A percentile compares a stretch with the other conserved stretches of the same genome.
Conservation (phyloP, 768 basidiomycete genomes). For the Amanita inopinata region DNA sequence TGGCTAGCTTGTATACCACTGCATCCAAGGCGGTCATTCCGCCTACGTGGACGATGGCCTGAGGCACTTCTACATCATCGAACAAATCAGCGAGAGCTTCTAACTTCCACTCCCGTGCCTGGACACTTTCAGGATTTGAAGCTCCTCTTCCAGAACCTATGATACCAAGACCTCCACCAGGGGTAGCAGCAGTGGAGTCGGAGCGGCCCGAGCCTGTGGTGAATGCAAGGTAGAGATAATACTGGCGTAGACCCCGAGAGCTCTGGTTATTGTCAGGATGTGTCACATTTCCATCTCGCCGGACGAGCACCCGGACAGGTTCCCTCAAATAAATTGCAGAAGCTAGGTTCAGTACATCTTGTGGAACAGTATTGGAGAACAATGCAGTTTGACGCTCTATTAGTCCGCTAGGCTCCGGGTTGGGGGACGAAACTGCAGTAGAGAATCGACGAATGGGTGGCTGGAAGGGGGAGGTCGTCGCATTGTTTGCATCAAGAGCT, state of each 20-base stretch:
- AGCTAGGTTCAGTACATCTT: constrained; percentile 94
- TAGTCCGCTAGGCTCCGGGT: constrained; percentile 20
- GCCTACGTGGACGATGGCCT: constrained; percentile 83
- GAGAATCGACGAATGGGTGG: constrained; percentile 47
- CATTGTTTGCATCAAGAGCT: constrained; percentile 34
- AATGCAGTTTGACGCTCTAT: constrained; percentile 80
- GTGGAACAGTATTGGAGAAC: constrained; percentile 98
- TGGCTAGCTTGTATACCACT: constrained; percentile 84
- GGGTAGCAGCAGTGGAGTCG: constrained; percentile 35
- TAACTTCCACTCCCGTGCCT: constrained; percentile 90
- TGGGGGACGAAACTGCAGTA: constrained; percentile 39
- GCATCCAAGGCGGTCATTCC: constrained; percentile 81
- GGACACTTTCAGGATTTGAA: constrained; percentile 71
- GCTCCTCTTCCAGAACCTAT: constrained; percentile 88
- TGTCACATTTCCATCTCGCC: constrained; percentile 79
- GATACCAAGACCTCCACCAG: constrained; percentile 67
- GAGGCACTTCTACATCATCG: constrained; percentile 73
- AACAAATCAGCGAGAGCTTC: constrained; percentile 87
- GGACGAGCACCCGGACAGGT: constrained; percentile 94
- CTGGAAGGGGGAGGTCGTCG: constrained; percentile 27
- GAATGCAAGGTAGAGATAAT: constrained; percentile 93
- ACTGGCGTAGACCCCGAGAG: constrained; percentile 83
- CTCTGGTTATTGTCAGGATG: constrained; percentile 56
- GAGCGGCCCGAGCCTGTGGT: constrained; percentile 68
- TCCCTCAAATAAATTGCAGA: constrained; percentile 89